These are phyloP conservation scores for Cyberlindnera euphorbiiphila DNA, from an alignment of 805 yeast genomes.

Conservation along the genomic window DNA sequence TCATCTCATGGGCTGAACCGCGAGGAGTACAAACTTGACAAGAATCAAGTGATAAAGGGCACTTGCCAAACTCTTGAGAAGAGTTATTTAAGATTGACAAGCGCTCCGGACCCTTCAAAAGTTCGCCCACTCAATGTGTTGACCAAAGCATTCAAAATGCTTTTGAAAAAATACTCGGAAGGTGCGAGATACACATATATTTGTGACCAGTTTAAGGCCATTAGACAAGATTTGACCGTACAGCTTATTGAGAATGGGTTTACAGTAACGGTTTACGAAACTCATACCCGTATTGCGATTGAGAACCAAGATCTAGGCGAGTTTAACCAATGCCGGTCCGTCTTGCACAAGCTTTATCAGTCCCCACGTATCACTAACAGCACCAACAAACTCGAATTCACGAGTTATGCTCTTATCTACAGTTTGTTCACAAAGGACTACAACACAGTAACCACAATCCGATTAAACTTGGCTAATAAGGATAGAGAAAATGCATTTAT, in stretches of 20 bases:
- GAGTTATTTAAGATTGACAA: slow-evolving; percentile 76
- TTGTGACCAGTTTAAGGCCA: slow-evolving; percentile 86
- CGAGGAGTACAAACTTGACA: slow-evolving; percentile 31
- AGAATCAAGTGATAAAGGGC: slow-evolving; percentile 51
- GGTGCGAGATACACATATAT: slow-evolving; percentile 66
- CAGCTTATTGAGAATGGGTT: slow-evolving; percentile 80
- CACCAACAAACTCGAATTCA: slow-evolving; percentile 54
- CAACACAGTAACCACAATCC: slow-evolving; percentile 26
- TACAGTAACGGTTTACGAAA: slow-evolving; percentile 75
- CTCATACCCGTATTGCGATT: slow-evolving; percentile 83
- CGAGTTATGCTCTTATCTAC: slow-evolving; percentile 70
- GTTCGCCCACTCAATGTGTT: slow-evolving; percentile 74
- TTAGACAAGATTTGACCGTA: slow-evolving; percentile 90
- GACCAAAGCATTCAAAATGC: slow-evolving; percentile 49
- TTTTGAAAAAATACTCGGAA: slow-evolving; percentile 48
- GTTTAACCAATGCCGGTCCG: slow-evolving; percentile 91
- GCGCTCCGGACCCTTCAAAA: slow-evolving; percentile 81
- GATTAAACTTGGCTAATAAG: slow-evolving; percentile 42
- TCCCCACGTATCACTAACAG: slow-evolving; percentile 33
- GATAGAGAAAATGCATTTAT: slow-evolving; percentile 20
- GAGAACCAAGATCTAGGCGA: slow-evolving; percentile 86
- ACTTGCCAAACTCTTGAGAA: slow-evolving; percentile 66
- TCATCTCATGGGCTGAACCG: slow-evolving; percentile 24
- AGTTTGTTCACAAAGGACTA: slow-evolving; percentile 67
- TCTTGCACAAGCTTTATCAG: slow-evolving; percentile 61